These are phyloP conservation scores for Gynostemma pentaphyllum DNA, from an alignment of 306 rosid genomes.

Conservation along the genomic window DNA sequence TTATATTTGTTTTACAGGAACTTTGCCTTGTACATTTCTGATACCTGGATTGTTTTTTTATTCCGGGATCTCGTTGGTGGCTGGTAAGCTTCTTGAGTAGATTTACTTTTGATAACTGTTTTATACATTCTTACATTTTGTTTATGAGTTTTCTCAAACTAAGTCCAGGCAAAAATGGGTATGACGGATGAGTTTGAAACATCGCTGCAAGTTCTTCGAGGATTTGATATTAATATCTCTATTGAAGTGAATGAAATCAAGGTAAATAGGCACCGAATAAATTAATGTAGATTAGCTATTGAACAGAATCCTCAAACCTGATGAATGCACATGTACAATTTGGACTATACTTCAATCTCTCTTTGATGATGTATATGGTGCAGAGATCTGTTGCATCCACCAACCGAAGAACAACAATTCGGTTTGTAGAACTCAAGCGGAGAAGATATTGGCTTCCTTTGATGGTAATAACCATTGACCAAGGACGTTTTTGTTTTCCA, in stretches of 20 bases:
- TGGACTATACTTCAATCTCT: background rate
- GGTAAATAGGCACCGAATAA: constrained; percentile 24
- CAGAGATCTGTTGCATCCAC: constrained; percentile 60
- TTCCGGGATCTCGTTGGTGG: constrained; percentile 89
- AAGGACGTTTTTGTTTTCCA: background rate
- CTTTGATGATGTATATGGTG: background rate
- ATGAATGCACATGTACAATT: background rate
- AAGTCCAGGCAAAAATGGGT: constrained; percentile 72
- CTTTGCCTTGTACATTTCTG: constrained; percentile 66
- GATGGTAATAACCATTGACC: constrained; percentile 27
- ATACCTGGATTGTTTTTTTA: constrained; percentile 74
- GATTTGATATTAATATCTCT: constrained; percentile 69
- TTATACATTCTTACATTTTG: background rate
- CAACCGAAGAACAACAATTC: constrained; percentile 40
- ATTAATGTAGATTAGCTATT: background rate
- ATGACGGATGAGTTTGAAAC: constrained; percentile 77
- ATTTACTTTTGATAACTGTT: background rate
- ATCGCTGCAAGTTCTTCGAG: constrained; percentile 77
- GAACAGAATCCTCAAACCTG: background rate
- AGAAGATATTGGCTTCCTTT: constrained; percentile 84
- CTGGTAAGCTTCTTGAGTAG: constrained; percentile 50
- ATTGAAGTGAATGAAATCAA: constrained; percentile 77
- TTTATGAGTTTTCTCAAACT: constrained; percentile 1
- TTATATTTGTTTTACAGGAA: constrained; percentile 30
- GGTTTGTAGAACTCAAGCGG: constrained; percentile 60